Conservation (phyloP, 768 basidiomycete species). For the Phallus indusiatus region DNA sequence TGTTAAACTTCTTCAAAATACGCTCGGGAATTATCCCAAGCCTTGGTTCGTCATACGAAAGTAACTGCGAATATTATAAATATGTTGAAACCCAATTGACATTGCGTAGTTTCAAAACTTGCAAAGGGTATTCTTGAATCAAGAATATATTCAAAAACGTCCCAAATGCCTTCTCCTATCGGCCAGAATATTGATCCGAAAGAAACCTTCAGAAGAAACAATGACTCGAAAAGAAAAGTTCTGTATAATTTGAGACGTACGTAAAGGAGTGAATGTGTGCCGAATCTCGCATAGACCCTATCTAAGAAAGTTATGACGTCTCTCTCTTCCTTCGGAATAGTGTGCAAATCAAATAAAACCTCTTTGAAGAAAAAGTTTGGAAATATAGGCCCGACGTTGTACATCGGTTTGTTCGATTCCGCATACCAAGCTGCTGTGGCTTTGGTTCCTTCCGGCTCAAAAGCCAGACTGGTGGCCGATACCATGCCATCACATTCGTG, state of each 20-base stretch:
- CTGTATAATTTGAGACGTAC: constrained; percentile 8
- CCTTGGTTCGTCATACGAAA: constrained; percentile 17
- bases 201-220: constrained; percentile 13
- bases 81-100: too few relatives aligned
- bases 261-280: constrained; percentile 15
- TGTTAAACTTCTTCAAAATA: constrained; percentile 11
- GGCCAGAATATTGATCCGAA: constrained; percentile 18
- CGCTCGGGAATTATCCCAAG: constrained; percentile 14
- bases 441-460: constrained; percentile 11
- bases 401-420: constrained; percentile 3
- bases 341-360: not conserved
- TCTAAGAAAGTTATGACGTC: too few relatives aligned
- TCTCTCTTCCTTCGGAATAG: constrained; percentile 6
- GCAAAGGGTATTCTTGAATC: constrained; percentile 17
- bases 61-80: not conserved
- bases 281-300: constrained; percentile 4
- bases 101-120: too few relatives aligned
- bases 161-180: constrained; percentile 12
- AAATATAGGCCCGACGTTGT: constrained; percentile 14
- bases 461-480: constrained; percentile 5
- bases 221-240: not conserved
- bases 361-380: not conserved
- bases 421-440: constrained; percentile 11
- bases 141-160: constrained; percentile 16
- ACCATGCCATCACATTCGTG: constrained; percentile 14